phyloP scores from a whole-genome alignment of 2,329 filamentous ascomycete genomes.

The Aspergillus sergii region DNA sequence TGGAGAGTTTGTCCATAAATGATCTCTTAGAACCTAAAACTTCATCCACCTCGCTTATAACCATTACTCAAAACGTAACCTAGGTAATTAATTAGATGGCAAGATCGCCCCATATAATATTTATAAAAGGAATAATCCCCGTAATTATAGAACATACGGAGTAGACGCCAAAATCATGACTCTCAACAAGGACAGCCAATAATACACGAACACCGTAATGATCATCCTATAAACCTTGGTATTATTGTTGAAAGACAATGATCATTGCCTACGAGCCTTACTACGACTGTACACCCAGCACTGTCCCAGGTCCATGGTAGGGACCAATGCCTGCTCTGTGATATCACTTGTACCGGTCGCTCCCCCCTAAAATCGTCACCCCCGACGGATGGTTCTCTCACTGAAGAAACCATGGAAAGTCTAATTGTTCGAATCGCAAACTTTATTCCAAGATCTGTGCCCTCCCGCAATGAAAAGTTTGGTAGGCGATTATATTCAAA shows the following conservation, averaged over 20 bases:
- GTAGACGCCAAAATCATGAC: background rate
- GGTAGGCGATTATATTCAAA: background rate
- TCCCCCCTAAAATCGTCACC: background rate
- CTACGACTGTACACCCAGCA: too few species aligned
- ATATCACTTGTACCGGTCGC: background rate
- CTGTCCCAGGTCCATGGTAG: background rate
- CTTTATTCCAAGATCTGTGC: background rate
- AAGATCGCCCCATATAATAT: background rate
- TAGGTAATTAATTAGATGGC: background rate
- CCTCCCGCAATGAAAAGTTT: background rate
- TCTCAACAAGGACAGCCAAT: background rate
- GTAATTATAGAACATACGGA: background rate
- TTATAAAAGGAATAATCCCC: background rate
- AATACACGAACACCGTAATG: background rate
- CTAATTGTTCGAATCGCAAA: background rate
- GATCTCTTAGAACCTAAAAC: slow-evolving; percentile 1
- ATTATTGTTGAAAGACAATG: background rate
- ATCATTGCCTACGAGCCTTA: too few species aligned
- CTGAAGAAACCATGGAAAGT: slow-evolving; percentile 2
- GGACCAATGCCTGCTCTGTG: background rate
- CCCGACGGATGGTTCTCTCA: background rate
- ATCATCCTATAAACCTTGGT: background rate
- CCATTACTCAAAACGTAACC: background rate
- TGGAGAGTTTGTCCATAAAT: background rate
- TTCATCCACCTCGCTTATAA: background rate